Percentiles rank a stretch among this genome's conserved stretches.
Conservation (phyloP, 371 early-diverging fungal genomes). For the Mucor circinelloides region DNA sequence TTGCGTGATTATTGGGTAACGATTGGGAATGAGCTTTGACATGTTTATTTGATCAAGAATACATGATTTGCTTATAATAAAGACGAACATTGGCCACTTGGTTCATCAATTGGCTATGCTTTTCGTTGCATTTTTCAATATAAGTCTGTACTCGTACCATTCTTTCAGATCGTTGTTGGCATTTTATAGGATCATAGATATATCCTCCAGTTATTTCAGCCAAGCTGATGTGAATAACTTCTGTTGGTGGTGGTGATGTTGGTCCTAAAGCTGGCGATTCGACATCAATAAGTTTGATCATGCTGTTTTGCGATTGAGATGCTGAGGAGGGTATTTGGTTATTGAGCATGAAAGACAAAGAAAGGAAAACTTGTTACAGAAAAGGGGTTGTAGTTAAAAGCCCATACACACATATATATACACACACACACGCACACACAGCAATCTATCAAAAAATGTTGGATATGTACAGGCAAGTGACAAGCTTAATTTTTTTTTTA, state of each 20-base stretch:
- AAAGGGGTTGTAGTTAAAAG: not conserved
- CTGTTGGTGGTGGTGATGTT: not conserved
- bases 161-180: not conserved
- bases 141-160: conserved; percentile 3
- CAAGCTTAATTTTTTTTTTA: not conserved
- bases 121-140: conserved; percentile 11
- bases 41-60: not conserved
- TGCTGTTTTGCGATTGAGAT: not conserved
- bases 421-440: not conserved
- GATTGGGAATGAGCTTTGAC: conserved; percentile 88
- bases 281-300: not conserved
- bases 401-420: not conserved
- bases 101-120: not conserved
- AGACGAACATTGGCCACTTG: conserved; percentile 3
- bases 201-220: not conserved
- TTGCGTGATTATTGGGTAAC: conserved; percentile 95
- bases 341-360: not conserved
- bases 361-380: not conserved
- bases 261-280: not conserved
- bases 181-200: not conserved
- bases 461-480: not conserved
- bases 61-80: not conserved
- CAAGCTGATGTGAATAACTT: not conserved
- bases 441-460: not conserved
- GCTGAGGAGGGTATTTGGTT: not conserved